Conservation (phyloP, 768 basidiomycete species). For the Boletus bicolor region DNA sequence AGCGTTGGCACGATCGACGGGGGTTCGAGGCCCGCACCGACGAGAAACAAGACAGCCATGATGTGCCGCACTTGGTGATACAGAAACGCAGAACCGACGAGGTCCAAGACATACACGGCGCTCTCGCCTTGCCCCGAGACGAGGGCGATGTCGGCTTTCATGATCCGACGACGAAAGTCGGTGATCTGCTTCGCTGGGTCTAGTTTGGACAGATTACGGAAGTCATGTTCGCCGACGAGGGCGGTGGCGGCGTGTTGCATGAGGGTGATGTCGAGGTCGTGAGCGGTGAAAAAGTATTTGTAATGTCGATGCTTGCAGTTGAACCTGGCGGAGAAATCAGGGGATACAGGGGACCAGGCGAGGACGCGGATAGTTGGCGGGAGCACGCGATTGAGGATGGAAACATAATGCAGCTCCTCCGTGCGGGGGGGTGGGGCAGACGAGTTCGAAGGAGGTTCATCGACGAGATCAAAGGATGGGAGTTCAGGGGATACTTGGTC, state of each 20-base stretch:
- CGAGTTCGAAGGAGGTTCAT: conserved; percentile 38
- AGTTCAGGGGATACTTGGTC: conserved; percentile 7
- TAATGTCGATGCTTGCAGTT: conserved; percentile 88
- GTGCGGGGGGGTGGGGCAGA: conserved; percentile 26
- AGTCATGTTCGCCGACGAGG: conserved; percentile 89
- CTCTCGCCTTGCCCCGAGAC: conserved; percentile 37
- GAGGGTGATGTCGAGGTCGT: conserved; percentile 59
- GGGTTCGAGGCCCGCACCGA: conserved; percentile 76
- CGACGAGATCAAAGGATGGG: conserved; percentile 33
- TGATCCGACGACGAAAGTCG: conserved; percentile 66
- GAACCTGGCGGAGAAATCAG: conserved; percentile 83
- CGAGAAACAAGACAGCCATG: conserved; percentile 85
- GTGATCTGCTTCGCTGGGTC: conserved; percentile 91
- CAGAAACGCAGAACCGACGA: conserved; percentile 84
- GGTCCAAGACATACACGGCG: conserved; percentile 67
- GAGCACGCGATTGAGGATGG: conserved; percentile 80
- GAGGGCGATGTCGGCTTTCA: conserved; percentile 59
- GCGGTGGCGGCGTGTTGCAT: conserved; percentile 75
- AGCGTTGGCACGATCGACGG: conserved; percentile 69
- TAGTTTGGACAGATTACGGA: conserved; percentile 92
- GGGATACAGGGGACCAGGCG: conserved; percentile 88
- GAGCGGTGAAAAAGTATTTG: conserved; percentile 90
- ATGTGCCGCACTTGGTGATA: conserved; percentile 97
- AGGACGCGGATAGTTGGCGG: conserved; percentile 87
- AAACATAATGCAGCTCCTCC: conserved; percentile 71